Conservation (phyloP, 768 basidiomycete species). For the Termitomyces sp. region DNA sequence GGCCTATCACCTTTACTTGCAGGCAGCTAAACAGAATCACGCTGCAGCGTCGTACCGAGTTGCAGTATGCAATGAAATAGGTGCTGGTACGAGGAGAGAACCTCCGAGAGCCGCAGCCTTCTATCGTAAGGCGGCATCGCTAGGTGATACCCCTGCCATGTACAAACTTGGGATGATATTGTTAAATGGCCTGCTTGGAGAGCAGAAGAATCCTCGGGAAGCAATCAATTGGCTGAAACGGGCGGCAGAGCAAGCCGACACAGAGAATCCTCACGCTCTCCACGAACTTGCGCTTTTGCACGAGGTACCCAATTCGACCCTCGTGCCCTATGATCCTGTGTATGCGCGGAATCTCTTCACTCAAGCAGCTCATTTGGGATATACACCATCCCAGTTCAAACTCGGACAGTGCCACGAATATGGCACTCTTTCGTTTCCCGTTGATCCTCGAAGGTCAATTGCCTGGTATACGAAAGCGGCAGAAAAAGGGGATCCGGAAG, state of each 20-base stretch:
- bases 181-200: conserved; percentile 76
- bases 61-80: conserved; percentile 98
- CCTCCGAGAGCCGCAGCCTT: conserved; percentile 87
- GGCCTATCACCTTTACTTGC: conserved; percentile 94
- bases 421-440: conserved; percentile 79
- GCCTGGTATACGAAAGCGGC: conserved; percentile 99
- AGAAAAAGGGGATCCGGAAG: conserved; percentile 92
- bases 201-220: conserved; percentile 82
- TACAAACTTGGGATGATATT: conserved; percentile 99
- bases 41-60: conserved; percentile 93
- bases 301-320: conserved; percentile 58
- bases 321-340: conserved; percentile 74
- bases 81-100: conserved; percentile 90
- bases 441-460: conserved; percentile 91
- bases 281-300: conserved; percentile 91
- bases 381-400: conserved; percentile 91
- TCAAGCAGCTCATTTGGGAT: conserved; percentile 89
- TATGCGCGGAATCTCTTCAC: conserved; percentile 85
- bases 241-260: conserved; percentile 95
- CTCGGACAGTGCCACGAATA: conserved; percentile 95
- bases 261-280: conserved; percentile 95
- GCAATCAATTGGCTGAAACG: conserved; percentile 92
- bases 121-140: conserved; percentile 92
- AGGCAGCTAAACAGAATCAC: conserved; percentile 97
- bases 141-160: conserved; percentile 98